phyloP scores from a whole-genome alignment of 2,329 filamentous ascomycete genomes.

The Pseudocercospora eumusae region DNA sequence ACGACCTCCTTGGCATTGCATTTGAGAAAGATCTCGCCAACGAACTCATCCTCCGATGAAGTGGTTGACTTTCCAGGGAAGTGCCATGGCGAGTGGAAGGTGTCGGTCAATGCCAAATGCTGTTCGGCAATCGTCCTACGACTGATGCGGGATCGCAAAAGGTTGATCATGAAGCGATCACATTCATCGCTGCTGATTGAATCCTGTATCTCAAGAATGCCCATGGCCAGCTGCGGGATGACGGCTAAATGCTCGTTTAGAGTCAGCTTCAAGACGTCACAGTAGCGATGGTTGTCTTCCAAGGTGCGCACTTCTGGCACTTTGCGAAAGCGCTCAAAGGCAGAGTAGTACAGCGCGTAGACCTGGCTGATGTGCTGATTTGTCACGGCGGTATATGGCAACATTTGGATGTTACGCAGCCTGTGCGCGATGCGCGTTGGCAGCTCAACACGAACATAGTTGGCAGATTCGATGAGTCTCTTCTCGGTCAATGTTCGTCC shows the following conservation, averaged over 20 bases:
- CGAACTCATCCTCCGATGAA: constrained; percentile 73
- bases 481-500: constrained; percentile 88
- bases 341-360: constrained; percentile 93
- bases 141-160: constrained; percentile 88
- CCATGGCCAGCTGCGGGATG: constrained; percentile 92
- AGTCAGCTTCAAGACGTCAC: constrained; percentile 74
- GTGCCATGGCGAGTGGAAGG: constrained; percentile 87
- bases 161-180: constrained; percentile 93
- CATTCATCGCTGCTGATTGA: constrained; percentile 78
- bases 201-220: constrained; percentile 84
- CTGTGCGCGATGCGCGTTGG: constrained; percentile 88
- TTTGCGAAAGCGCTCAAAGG: constrained; percentile 88
- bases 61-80: constrained; percentile 68
- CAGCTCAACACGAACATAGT: constrained; percentile 94
- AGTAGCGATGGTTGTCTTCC: constrained; percentile 87
- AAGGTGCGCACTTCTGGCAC: constrained; percentile 80
- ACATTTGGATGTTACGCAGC: constrained; percentile 92
- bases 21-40: constrained; percentile 92
- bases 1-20: constrained; percentile 91
- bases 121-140: constrained; percentile 96
- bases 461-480: constrained; percentile 88
- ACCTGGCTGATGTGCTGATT: constrained; percentile 92
- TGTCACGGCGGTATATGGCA: constrained; percentile 94
- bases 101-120: constrained; percentile 91
- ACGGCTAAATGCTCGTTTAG: constrained; percentile 87